A percentile compares a stretch with the other conserved stretches of the same genome.
These are phyloP conservation scores for Diversispora epigaea DNA, from an alignment of 192 early-diverging fungal species.

Conservation along the genomic window DNA sequence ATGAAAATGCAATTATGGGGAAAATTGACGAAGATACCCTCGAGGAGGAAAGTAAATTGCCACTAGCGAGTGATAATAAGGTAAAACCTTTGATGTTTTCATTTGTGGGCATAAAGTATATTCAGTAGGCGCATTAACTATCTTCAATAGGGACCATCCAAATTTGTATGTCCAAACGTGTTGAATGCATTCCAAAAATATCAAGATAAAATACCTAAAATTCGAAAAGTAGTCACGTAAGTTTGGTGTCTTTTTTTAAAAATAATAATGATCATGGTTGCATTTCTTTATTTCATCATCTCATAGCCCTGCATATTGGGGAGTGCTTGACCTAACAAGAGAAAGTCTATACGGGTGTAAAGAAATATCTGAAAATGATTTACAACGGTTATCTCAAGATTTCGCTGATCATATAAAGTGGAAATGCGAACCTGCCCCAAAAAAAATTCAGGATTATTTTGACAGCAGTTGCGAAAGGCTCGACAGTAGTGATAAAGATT, in stretches of 20 bases:
- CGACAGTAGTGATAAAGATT: neutral
- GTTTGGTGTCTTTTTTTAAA: neutral
- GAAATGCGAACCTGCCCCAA: neutral
- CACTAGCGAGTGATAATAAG: slow-evolving; percentile 14
- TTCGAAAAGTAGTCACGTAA: neutral
- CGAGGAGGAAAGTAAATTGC: slow-evolving; percentile 25
- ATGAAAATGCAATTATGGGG: slow-evolving; percentile 8
- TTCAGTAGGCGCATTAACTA: slow-evolving; percentile 19
- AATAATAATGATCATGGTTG: neutral
- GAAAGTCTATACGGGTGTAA: slow-evolving; percentile 19
- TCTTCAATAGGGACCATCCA: neutral
- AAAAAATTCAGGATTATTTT: slow-evolving; percentile 21
- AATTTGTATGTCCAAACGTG: neutral
- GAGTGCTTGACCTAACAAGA: slow-evolving; percentile 9
- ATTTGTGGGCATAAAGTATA: neutral
- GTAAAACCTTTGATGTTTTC: slow-evolving; percentile 8
- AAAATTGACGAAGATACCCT: slow-evolving; percentile 21
- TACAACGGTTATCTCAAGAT: slow-evolving; percentile 15
- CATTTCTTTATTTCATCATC: slow-evolving; percentile 9
- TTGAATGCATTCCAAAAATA: slow-evolving; percentile 20
- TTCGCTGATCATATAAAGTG: slow-evolving; percentile 16
- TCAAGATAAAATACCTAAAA: slow-evolving; percentile 23
- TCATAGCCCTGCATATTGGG: slow-evolving; percentile 26
- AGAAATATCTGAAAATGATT: slow-evolving; percentile 1
- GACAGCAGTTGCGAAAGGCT: slow-evolving; percentile 4